These are phyloP conservation scores for Xerocomus spinulosus DNA, from an alignment of 768 basidiomycete species.

Conservation along the genomic window DNA sequence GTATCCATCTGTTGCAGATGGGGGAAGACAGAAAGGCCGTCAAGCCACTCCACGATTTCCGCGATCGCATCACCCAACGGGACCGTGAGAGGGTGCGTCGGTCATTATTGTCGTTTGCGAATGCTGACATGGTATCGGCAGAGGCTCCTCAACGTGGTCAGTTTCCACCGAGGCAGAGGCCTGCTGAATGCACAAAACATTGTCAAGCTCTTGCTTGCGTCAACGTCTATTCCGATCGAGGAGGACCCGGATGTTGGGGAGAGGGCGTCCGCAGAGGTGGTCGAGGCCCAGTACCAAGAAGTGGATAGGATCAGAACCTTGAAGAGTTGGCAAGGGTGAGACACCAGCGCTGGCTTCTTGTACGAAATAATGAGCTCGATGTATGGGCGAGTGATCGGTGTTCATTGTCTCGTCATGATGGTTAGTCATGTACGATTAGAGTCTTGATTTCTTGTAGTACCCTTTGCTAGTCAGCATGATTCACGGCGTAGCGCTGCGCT, in stretches of 20 bases:
- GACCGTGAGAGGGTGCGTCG: constrained; percentile 14
- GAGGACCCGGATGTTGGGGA: constrained; percentile 20
- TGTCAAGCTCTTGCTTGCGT: constrained; percentile 17
- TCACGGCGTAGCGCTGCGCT: no score
- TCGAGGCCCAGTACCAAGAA: constrained; percentile 8
- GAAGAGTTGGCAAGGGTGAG: not conserved
- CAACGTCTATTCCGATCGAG: constrained; percentile 13
- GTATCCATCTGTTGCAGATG: constrained; percentile 23
- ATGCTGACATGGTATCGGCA: constrained; percentile 1
- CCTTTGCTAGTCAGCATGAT: no score
- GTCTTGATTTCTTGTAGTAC: no score
- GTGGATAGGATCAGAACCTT: constrained; percentile 14
- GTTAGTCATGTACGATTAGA: no score
- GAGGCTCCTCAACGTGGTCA: constrained; percentile 20
- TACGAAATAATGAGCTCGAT: no score
- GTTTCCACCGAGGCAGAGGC: constrained; percentile 23
- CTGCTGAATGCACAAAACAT: constrained; percentile 17
- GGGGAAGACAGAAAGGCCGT: constrained; percentile 20
- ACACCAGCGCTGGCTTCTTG: no score
- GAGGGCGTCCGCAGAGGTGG: constrained; percentile 8
- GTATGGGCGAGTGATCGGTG: no score
- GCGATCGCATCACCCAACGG: constrained; percentile 13
- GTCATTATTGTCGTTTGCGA: not conserved
- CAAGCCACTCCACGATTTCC: constrained; percentile 20
- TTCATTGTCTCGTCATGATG: no score